Evolutionary conservation across 2,329 filamentous ascomycete genomes (phyloP).

Genomic region (Microcyclospora tardicrescens): DNA sequence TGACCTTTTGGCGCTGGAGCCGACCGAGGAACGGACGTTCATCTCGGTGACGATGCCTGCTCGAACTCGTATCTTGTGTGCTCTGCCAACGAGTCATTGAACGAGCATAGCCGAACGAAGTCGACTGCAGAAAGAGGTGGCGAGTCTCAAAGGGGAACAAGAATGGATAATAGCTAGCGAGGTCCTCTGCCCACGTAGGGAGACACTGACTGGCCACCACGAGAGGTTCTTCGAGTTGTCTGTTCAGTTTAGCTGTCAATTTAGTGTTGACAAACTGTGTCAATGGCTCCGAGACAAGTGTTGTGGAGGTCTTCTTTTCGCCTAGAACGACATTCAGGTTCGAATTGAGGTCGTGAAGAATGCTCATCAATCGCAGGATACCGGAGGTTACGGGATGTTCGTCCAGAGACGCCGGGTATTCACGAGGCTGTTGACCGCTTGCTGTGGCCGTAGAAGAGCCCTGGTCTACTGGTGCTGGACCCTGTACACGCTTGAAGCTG

Average conservation of each 20-base stretch:
- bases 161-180: constrained; percentile 89
- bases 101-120: constrained; percentile 91
- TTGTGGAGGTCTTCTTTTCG: constrained; percentile 52
- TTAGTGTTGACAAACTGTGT: constrained; percentile 98
- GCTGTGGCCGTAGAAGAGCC: constrained; percentile 29
- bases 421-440: constrained; percentile 33
- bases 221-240: constrained; percentile 88
- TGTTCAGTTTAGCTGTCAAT: constrained; percentile 90
- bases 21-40: constrained; percentile 84
- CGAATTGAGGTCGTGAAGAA: constrained; percentile 82
- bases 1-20: constrained; percentile 92
- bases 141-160: constrained; percentile 96
- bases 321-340: constrained; percentile 84
- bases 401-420: constrained; percentile 64
- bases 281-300: constrained; percentile 66
- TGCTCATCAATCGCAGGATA: constrained; percentile 76
- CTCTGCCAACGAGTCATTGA: constrained; percentile 98
- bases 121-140: constrained; percentile 92
- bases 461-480: constrained; percentile 49
- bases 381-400: constrained; percentile 75
- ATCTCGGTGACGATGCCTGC: constrained; percentile 65
- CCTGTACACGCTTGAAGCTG: constrained; percentile 76
- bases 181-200: constrained; percentile 88
- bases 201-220: constrained; percentile 96
- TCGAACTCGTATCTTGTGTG: constrained; percentile 68